Conservation (phyloP, 2,329 filamentous ascomycete genomes). For the Fusarium globosum region DNA sequence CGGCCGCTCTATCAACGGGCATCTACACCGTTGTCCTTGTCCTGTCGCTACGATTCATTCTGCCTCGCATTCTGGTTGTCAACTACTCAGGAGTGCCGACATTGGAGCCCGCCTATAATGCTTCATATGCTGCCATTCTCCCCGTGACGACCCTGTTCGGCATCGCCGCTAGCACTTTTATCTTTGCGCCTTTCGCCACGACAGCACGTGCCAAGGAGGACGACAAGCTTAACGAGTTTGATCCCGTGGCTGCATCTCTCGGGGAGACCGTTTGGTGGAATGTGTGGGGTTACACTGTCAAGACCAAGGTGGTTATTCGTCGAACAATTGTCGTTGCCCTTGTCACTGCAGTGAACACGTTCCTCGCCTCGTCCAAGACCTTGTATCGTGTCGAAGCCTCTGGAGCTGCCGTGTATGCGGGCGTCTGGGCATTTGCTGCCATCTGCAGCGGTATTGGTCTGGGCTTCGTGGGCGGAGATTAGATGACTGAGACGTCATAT, state of each 20-base stretch:
- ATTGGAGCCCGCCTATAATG: constrained; percentile 73
- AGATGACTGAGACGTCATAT: constrained; percentile 13
- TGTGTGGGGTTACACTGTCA: constrained; percentile 74
- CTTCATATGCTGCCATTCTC: constrained; percentile 70
- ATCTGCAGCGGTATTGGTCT: constrained; percentile 68
- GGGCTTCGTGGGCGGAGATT: constrained; percentile 61
- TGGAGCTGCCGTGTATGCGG: constrained; percentile 79
- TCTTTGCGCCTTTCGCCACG: constrained; percentile 76
- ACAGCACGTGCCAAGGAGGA: constrained; percentile 62
- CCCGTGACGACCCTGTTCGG: constrained; percentile 71
- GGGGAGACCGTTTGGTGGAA: constrained; percentile 78
- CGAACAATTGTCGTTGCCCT: constrained; percentile 71
- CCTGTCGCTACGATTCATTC: constrained; percentile 73
- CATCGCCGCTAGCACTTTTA: constrained; percentile 76
- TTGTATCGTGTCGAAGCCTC: constrained; percentile 75
- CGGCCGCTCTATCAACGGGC: constrained; percentile 73
- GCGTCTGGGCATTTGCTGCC: constrained; percentile 77
- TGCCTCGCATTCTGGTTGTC: constrained; percentile 77
- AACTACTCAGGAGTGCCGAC: constrained; percentile 80
- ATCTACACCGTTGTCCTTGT: constrained; percentile 83
- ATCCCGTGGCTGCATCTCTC: constrained; percentile 73
- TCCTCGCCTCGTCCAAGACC: constrained; percentile 73
- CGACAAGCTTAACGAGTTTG: constrained; percentile 64
- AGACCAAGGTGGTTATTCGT: constrained; percentile 71
- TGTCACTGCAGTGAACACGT: constrained; percentile 68